phyloP scores from a whole-genome alignment of 2,329 filamentous ascomycete genomes.

The Aspergillus aculeatinus region DNA sequence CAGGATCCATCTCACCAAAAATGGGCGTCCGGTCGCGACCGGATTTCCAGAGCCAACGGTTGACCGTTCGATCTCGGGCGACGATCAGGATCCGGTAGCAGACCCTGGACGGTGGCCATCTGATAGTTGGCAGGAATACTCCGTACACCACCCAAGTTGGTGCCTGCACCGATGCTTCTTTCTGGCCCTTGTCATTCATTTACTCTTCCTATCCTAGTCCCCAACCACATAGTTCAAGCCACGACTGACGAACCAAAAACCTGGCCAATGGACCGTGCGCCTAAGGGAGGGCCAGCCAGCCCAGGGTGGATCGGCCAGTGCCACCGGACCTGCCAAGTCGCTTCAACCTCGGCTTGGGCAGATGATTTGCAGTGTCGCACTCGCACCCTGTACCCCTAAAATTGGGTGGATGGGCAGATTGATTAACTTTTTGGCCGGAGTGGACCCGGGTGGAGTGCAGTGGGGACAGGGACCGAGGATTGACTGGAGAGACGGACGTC shows the following conservation, averaged over 20 bases:
- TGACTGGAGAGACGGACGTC: too few species aligned
- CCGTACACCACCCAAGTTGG: neutral
- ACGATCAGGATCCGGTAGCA: neutral
- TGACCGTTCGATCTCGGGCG: neutral
- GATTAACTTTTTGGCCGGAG: neutral
- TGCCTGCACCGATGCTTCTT: neutral
- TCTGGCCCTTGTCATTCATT: neutral
- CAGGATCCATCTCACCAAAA: neutral
- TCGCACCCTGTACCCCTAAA: neutral
- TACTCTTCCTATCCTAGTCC: neutral
- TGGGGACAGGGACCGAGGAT: too few species aligned
- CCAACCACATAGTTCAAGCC: neutral
- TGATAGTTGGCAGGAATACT: too few species aligned
- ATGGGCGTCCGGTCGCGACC: neutral
- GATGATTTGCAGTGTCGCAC: neutral
- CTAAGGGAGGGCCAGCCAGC: neutral
- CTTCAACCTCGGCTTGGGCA: neutral
- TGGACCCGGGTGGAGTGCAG: too few species aligned
- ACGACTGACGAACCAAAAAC: neutral
- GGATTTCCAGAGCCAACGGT: neutral
- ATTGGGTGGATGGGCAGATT: neutral
- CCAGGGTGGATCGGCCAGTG: neutral
- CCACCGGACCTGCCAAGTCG: neutral
- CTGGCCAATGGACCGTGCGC: neutral
- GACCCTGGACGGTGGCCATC: neutral